These are phyloP conservation scores for Ophiognomonia clavigignenti-juglandacearum DNA, from an alignment of 2,329 filamentous ascomycete species.

Conservation along the genomic window DNA sequence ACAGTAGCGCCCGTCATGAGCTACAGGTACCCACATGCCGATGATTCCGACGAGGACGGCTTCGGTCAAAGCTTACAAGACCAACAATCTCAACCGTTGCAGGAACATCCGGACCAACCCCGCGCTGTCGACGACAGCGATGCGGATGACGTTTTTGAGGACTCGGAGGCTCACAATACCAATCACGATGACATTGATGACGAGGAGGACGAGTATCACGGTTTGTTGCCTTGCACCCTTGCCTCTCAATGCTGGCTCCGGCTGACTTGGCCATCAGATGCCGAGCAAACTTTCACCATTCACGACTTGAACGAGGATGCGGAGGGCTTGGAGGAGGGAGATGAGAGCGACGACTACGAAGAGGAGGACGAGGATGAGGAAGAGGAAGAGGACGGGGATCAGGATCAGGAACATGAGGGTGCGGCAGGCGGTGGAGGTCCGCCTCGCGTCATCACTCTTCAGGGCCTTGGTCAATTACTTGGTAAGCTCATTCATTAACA, in stretches of 20 bases:
- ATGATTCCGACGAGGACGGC: conserved; percentile 16
- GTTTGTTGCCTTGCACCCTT: background rate
- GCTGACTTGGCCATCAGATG: conserved; percentile 9
- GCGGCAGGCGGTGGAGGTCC: background rate
- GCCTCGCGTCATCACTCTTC: background rate
- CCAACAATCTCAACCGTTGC: background rate
- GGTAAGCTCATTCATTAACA: conserved; percentile 6
- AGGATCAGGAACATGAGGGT: conserved; percentile 1
- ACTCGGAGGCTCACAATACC: conserved; percentile 10
- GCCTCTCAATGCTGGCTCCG: background rate
- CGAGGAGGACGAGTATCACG: conserved; percentile 19
- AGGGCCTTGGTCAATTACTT: conserved; percentile 8
- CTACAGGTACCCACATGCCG: conserved; percentile 12
- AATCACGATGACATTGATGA: conserved; percentile 25
- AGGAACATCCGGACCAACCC: background rate
- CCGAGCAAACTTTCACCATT: conserved; percentile 10
- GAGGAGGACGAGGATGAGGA: conserved; percentile 16
- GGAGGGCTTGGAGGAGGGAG: conserved; percentile 18
- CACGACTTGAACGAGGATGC: conserved; percentile 17
- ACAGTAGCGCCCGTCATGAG: conserved; percentile 8
- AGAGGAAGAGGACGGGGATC: background rate
- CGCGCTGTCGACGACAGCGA: conserved; percentile 1
- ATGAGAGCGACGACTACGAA: conserved; percentile 15
- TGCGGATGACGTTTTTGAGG: conserved; percentile 13
- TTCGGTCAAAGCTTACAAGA: conserved; percentile 13